phyloP scores from a whole-genome alignment of 163 green algal genomes.

The Trebouxia gelatinosa region DNA sequence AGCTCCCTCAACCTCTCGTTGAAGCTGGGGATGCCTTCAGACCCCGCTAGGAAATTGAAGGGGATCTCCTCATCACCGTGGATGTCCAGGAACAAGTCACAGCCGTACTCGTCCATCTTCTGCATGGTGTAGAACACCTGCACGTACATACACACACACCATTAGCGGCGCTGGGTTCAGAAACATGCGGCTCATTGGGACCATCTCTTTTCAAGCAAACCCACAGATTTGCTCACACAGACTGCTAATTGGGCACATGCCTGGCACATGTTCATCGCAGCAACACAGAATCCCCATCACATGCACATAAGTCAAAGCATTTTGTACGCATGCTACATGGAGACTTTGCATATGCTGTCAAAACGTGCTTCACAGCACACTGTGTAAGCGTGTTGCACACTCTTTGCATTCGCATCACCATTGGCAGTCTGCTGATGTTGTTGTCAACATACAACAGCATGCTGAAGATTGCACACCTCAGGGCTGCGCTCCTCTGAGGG shows the following conservation, averaged over 20 bases:
- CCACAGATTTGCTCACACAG: too few relatives aligned
- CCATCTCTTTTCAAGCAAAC: too few relatives aligned
- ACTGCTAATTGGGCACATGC: too few relatives aligned
- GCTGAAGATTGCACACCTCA: slow-evolving; percentile 62
- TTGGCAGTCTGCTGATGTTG: not conserved
- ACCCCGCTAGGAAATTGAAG: slow-evolving; percentile 68
- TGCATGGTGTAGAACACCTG: slow-evolving; percentile 51
- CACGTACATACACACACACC: too few relatives aligned
- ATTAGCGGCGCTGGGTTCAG: too few relatives aligned
- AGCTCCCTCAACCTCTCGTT: slow-evolving; percentile 40
- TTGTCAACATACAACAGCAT: too few relatives aligned
- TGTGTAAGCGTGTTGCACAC: not conserved
- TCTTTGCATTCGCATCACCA: too few relatives aligned
- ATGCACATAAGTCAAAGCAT: not conserved
- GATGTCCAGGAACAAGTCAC: slow-evolving; percentile 72
- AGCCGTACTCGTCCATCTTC: slow-evolving; percentile 57
- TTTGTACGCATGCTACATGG: too few relatives aligned
- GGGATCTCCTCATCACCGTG: slow-evolving; percentile 82
- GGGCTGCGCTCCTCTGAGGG: slow-evolving; percentile 56
- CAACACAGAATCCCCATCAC: too few relatives aligned
- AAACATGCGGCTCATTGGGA: too few relatives aligned
- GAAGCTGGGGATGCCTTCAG: slow-evolving; percentile 52
- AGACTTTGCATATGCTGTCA: too few relatives aligned
- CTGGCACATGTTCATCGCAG: too few relatives aligned
- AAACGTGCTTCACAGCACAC: not conserved